A percentile compares a stretch with the other conserved stretches of the same genome.
These are phyloP conservation scores for Aspergillus japonicus DNA, from an alignment of 2,329 filamentous ascomycete species.

Conservation along the genomic window DNA sequence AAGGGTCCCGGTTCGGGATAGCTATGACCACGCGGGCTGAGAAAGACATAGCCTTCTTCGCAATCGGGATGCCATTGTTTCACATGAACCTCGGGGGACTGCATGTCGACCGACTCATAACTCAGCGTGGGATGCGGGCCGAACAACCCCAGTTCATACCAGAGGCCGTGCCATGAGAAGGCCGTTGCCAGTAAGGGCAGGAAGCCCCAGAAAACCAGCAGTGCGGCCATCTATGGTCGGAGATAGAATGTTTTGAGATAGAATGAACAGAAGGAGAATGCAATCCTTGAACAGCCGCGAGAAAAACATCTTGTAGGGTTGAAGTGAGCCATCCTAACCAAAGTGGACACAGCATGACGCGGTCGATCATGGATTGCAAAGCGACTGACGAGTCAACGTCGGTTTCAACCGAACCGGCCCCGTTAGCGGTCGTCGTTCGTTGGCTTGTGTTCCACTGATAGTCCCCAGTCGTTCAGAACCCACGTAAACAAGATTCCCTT, in stretches of 20 bases:
- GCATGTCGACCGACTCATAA: conserved; percentile 14
- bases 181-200: conserved; percentile 6
- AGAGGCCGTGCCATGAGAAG: conserved; percentile 16
- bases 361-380: conserved; percentile 1
- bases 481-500: background rate
- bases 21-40: conserved; percentile 36
- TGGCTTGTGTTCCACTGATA: background rate
- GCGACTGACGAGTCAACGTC: background rate
- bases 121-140: conserved; percentile 12
- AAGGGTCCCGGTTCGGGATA: conserved; percentile 41
- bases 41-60: conserved; percentile 38
- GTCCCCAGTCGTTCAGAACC: conserved; percentile 1
- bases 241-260: background rate
- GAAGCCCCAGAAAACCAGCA: conserved; percentile 5
- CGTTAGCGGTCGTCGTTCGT: background rate
- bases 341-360: conserved; percentile 8
- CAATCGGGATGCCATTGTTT: conserved; percentile 29
- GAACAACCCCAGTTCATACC: conserved; percentile 17
- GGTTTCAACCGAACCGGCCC: background rate
- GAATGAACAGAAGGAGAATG: background rate
- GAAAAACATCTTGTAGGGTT: background rate
- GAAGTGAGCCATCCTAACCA: background rate
- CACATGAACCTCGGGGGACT: conserved; percentile 14
- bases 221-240: conserved; percentile 1
- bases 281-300: background rate